Evolutionary conservation across 202 grass and related monocot species (phyloP).

Genomic region (Brachypodium distachyon): DNA sequence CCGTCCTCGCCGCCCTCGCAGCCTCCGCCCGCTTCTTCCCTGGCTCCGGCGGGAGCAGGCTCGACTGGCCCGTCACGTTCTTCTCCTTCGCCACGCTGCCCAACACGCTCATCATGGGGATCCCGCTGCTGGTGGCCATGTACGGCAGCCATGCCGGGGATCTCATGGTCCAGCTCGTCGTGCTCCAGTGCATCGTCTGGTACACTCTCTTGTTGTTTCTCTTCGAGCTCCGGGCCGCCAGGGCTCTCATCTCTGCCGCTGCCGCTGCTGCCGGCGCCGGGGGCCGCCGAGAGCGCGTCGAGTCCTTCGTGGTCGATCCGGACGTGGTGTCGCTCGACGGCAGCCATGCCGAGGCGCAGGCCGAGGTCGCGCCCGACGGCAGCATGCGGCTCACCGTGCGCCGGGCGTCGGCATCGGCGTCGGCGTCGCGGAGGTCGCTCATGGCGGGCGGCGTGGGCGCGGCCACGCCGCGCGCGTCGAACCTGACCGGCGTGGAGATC

Average conservation of each 20-base stretch:
- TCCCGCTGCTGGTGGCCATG: conserved; percentile 80
- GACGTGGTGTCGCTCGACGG: conserved; percentile 63
- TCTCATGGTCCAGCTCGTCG: conserved; percentile 82
- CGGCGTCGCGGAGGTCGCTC: conserved; percentile 40
- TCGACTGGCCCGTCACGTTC: conserved; percentile 82
- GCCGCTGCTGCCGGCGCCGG: too few relatives aligned
- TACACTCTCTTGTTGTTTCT: conserved; percentile 85
- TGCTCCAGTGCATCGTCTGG: conserved; percentile 91
- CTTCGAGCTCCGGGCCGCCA: conserved; percentile 81
- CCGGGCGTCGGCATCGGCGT: conserved; percentile 21
- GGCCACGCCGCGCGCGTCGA: conserved; percentile 53
- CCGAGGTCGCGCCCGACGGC: conserved; percentile 55
- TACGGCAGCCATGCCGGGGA: conserved; percentile 58
- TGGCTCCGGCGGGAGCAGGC: not conserved
- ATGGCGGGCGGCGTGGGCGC: not conserved
- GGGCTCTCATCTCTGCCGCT: conserved; percentile 58
- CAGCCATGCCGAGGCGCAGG: conserved; percentile 43
- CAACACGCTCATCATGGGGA: conserved; percentile 88
- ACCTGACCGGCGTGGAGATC: conserved; percentile 80
- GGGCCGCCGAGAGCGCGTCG: too few relatives aligned
- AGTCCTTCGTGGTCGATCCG: too few relatives aligned
- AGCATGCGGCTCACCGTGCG: conserved; percentile 55
- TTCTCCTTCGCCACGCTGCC: conserved; percentile 73
- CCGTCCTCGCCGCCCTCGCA: conserved; percentile 49
- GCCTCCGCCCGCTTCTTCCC: not conserved